These are phyloP conservation scores for Coniochaeta sp. DNA, from an alignment of 2,329 filamentous ascomycete species.

Conservation along the genomic window DNA sequence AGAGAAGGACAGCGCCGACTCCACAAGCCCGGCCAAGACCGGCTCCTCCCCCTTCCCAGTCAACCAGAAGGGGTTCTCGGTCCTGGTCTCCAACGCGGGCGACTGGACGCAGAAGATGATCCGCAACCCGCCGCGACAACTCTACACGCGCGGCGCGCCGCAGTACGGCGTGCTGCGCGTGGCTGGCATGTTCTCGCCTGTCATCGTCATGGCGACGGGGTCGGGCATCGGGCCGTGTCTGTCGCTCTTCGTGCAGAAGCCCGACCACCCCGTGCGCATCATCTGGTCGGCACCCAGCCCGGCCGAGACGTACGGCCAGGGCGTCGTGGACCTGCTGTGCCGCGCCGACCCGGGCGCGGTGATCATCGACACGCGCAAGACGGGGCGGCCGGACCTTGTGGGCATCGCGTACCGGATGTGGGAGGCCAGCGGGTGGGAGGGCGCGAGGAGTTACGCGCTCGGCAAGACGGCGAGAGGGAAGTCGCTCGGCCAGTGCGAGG, in stretches of 20 bases:
- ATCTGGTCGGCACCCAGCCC: slow-evolving; percentile 64
- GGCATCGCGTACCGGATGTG: slow-evolving; percentile 19
- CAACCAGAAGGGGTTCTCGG: slow-evolving; percentile 51
- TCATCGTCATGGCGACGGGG: slow-evolving; percentile 64
- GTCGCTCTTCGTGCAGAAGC: slow-evolving; percentile 41
- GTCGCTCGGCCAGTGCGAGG: slow-evolving; percentile 36
- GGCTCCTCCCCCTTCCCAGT: slow-evolving; percentile 5
- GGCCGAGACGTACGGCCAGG: slow-evolving; percentile 52
- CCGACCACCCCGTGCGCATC: slow-evolving; percentile 38
- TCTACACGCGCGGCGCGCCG: slow-evolving; percentile 64
- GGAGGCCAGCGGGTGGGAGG: slow-evolving; percentile 10
- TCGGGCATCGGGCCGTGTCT: slow-evolving; percentile 67
- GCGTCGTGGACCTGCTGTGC: slow-evolving; percentile 48
- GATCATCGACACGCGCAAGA: slow-evolving; percentile 57
- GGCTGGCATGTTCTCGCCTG: slow-evolving; percentile 55
- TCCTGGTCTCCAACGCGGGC: slow-evolving; percentile 65
- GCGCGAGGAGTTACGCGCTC: neutral
- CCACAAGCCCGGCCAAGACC: no score
- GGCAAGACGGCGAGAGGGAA: slow-evolving; percentile 14
- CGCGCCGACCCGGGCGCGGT: slow-evolving; percentile 53
- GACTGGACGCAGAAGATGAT: slow-evolving; percentile 67
- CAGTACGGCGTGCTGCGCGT: slow-evolving; percentile 61
- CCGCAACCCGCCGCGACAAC: slow-evolving; percentile 46
- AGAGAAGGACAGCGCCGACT: neutral
- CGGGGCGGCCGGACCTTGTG: slow-evolving; percentile 51